Conservation (phyloP, 331 rosid species). For the Rosa hybrid region DNA sequence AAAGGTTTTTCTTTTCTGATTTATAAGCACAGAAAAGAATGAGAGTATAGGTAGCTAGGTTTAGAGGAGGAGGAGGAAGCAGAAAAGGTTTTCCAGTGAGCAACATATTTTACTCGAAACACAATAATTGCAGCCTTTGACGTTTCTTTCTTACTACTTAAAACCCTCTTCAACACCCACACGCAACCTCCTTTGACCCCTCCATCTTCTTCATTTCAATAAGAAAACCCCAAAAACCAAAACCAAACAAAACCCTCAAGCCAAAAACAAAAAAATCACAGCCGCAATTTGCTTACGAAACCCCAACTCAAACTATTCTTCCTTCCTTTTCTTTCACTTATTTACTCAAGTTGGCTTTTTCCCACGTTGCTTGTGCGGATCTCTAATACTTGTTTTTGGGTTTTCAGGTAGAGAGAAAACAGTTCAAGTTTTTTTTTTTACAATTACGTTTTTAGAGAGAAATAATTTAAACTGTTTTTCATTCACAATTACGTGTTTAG, state of each 20-base stretch:
- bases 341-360: conserved; percentile 37
- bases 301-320: conserved; percentile 27
- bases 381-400: conserved; percentile 16
- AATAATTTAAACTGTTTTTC: too few relatives aligned
- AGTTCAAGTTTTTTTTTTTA: too few relatives aligned
- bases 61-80: not conserved
- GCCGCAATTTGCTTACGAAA: conserved; percentile 83
- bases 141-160: conserved; percentile 40
- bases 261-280: conserved; percentile 12
- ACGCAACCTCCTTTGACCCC: conserved; percentile 87
- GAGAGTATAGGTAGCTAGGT: not conserved
- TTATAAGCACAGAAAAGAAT: not conserved
- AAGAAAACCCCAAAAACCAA: not conserved
- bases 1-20: not conserved
- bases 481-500: too few relatives aligned
- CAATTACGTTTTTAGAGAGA: too few relatives aligned
- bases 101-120: conserved; percentile 55
- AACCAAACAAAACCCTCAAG: not conserved
- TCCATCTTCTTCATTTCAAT: not conserved
- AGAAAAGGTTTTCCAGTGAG: conserved; percentile 27
- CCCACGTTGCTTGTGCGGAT: conserved; percentile 43
- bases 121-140: conserved; percentile 77
- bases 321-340: not conserved
- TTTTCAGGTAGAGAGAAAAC: too few relatives aligned
- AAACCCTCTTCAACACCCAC: conserved; percentile 55